Percentiles rank a stretch among this genome's conserved stretches.
Conservation (phyloP, 495 filamentous ascomycete genomes). For the Bathelium albidoporum region DNA sequence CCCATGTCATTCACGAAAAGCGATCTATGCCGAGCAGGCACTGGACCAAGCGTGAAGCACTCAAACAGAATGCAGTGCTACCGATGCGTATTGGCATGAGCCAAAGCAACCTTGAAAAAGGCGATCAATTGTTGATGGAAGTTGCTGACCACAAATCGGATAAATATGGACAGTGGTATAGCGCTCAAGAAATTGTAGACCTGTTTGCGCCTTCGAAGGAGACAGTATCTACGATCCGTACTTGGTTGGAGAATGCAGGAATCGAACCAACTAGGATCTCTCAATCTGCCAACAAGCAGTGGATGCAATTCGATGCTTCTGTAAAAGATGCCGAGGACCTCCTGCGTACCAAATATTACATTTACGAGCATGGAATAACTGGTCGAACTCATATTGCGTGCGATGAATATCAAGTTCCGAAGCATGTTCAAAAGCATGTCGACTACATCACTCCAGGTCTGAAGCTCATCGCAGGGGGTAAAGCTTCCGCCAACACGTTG, state of each 20-base stretch:
- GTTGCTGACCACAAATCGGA: conserved; percentile 17
- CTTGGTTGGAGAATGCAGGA: conserved; percentile 6
- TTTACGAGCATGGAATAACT: conserved; percentile 10
- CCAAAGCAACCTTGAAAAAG: conserved; percentile 16
- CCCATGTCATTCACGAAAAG: conserved; percentile 16
- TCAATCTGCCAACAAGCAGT: conserved; percentile 20
- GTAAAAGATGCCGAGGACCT: conserved; percentile 12
- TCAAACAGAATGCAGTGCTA: conserved; percentile 6
- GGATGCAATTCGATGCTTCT: conserved; percentile 18
- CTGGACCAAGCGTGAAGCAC: conserved; percentile 9
- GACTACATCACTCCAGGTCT: conserved; percentile 36
- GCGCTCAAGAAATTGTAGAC: conserved; percentile 19
- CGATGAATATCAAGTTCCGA: conserved; percentile 21
- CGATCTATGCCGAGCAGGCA: background rate
- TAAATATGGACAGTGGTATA: conserved; percentile 22
- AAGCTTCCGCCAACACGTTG: background rate
- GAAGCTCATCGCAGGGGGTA: conserved; percentile 33
- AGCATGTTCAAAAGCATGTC: conserved; percentile 24
- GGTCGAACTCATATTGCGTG: conserved; percentile 15
- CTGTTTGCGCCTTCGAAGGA: conserved; percentile 9
- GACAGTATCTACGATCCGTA: conserved; percentile 2
- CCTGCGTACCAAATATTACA: conserved; percentile 13
- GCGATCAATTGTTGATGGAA: conserved; percentile 10
- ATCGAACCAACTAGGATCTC: conserved; percentile 8
- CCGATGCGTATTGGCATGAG: conserved; percentile 19